phyloP scores from a whole-genome alignment of 202 grass and related monocot genomes.

The Panicum virgatum region DNA sequence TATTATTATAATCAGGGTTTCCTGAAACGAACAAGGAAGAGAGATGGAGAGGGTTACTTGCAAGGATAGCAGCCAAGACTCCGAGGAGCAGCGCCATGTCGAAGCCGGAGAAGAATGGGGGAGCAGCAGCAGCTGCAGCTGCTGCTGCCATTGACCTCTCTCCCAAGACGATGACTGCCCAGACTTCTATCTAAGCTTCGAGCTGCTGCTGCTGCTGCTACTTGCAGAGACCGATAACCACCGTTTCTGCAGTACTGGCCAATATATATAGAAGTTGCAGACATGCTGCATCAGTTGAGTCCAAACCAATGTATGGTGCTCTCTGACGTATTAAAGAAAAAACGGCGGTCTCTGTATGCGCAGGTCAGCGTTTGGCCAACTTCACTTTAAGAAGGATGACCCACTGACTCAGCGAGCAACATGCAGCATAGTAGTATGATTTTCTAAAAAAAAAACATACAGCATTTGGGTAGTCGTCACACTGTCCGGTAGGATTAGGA shows the following conservation, averaged over 20 bases:
- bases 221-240: neutral
- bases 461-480: neutral
- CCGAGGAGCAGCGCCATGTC: slow-evolving; percentile 34
- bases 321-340: neutral
- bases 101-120: slow-evolving; percentile 11
- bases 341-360: neutral
- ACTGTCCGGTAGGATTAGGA: slow-evolving; percentile 15
- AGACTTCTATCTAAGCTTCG: neutral
- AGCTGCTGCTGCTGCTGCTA: neutral
- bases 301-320: neutral
- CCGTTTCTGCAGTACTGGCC: neutral
- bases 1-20: neutral
- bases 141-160: slow-evolving; percentile 17
- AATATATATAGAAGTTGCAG: neutral
- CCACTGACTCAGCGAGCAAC: neutral
- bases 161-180: neutral
- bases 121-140: neutral
- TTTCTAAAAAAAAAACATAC: too few species aligned
- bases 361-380: slow-evolving; percentile 10
- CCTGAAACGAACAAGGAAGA: neutral
- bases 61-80: slow-evolving; percentile 38
- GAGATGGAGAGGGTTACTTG: slow-evolving; percentile 33
- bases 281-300: neutral
- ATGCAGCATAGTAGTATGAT: neutral
- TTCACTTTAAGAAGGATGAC: slow-evolving; percentile 14